These are phyloP conservation scores for Trichoderma erinaceum DNA, from an alignment of 495 filamentous ascomycete genomes.

Conservation along the genomic window DNA sequence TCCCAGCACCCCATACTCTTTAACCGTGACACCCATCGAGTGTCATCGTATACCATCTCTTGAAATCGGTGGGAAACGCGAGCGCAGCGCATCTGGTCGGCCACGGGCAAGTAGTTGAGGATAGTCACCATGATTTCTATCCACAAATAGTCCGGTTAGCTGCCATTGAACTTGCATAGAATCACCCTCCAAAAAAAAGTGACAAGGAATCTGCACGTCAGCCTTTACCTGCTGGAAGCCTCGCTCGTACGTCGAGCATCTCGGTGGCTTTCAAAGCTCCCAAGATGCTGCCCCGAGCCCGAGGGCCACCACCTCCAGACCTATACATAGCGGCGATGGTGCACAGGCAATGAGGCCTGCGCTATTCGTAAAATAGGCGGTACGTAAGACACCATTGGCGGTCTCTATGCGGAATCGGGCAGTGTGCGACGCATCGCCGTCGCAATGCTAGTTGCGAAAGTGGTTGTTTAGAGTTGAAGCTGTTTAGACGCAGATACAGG, in stretches of 20 bases:
- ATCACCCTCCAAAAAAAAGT: neutral
- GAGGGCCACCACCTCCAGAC: slow-evolving; percentile 19
- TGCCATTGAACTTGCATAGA: neutral
- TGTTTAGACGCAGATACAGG: neutral
- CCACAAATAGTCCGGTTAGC: slow-evolving; percentile 17
- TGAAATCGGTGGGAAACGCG: slow-evolving; percentile 80
- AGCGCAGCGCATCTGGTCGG: slow-evolving; percentile 81
- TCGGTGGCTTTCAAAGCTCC: slow-evolving; percentile 67
- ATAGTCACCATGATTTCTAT: slow-evolving; percentile 83
- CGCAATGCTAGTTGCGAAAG: neutral
- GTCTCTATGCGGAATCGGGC: neutral
- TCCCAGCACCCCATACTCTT: slow-evolving; percentile 88
- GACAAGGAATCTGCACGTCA: neutral
- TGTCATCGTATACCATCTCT: slow-evolving; percentile 99
- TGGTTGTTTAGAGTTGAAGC: neutral
- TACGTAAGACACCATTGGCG: slow-evolving; percentile 2
- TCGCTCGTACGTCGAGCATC: slow-evolving; percentile 67
- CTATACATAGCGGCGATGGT: slow-evolving; percentile 17
- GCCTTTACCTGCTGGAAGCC: slow-evolving; percentile 68
- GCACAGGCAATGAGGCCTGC: slow-evolving; percentile 13
- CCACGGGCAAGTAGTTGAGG: slow-evolving; percentile 78
- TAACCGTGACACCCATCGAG: slow-evolving; percentile 82
- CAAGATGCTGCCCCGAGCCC: slow-evolving; percentile 49
- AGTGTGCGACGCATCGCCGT: neutral
- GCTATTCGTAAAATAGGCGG: neutral